A percentile compares a stretch with the other conserved stretches of the same genome.
Evolutionary conservation across 805 yeast species (phyloP).

Genomic region (Zygoascus flipseniorum): DNA sequence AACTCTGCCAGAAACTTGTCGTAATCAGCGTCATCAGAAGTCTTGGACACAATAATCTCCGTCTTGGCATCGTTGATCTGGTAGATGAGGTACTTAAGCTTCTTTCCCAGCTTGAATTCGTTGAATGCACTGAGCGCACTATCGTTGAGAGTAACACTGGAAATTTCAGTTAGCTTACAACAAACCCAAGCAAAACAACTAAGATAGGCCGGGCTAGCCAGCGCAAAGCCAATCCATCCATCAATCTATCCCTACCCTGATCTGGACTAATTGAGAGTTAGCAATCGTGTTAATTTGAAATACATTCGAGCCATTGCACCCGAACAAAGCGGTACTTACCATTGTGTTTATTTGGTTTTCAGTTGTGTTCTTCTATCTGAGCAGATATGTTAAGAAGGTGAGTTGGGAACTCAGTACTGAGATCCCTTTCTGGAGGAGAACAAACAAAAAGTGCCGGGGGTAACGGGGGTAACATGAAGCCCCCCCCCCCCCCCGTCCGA

Average conservation of each 20-base stretch:
- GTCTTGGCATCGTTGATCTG: conserved; percentile 79
- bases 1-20: conserved; percentile 80
- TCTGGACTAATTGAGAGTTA: conserved; percentile 4
- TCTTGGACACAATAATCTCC: conserved; percentile 80
- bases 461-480: neutral
- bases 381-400: neutral
- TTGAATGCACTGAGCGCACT: conserved; percentile 92
- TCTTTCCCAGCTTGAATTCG: conserved; percentile 80
- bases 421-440: neutral
- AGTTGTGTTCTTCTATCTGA: neutral
- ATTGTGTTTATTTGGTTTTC: neutral
- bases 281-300: neutral
- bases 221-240: neutral
- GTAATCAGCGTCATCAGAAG: conserved; percentile 67
- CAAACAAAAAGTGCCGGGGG: neutral
- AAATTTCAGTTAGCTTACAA: neutral
- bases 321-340: neutral
- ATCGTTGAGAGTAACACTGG: conserved; percentile 71
- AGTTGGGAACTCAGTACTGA: neutral
- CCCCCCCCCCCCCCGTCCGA: too few species aligned
- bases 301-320: too few species aligned
- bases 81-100: conserved; percentile 74
- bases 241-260: conserved; percentile 5
- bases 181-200: too few species aligned
- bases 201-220: neutral